Conservation (phyloP, 768 basidiomycete genomes). For the Termitomyces sp. region DNA sequence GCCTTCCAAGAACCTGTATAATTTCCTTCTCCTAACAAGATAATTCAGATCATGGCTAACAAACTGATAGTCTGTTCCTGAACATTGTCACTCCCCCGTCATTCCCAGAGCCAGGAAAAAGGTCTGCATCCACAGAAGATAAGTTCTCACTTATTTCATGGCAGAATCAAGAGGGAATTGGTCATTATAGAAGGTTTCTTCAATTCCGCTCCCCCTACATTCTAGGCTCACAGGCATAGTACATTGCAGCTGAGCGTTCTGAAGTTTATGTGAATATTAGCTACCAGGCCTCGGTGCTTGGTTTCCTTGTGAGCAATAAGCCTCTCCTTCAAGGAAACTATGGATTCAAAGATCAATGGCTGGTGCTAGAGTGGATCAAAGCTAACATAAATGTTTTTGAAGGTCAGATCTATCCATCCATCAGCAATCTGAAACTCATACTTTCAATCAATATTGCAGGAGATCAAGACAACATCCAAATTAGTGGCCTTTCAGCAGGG, state of each 20-base stretch:
- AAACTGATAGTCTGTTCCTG: slow-evolving; percentile 44
- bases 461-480: slow-evolving; percentile 50
- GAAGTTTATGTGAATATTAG: slow-evolving; percentile 77
- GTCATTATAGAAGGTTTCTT: slow-evolving; percentile 44
- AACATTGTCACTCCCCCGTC: slow-evolving; percentile 61
- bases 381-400: slow-evolving; percentile 66
- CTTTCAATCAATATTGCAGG: slow-evolving; percentile 29
- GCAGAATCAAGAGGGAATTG: background rate
- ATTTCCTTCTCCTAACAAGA: slow-evolving; percentile 7
- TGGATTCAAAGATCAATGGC: slow-evolving; percentile 83
- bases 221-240: slow-evolving; percentile 57
- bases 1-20: slow-evolving; percentile 66
- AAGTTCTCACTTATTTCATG: background rate
- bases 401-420: slow-evolving; percentile 28
- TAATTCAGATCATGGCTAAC: background rate
- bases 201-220: slow-evolving; percentile 75
- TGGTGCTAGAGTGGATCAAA: slow-evolving; percentile 66
- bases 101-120: slow-evolving; percentile 35
- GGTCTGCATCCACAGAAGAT: slow-evolving; percentile 78
- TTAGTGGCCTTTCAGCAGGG: slow-evolving; percentile 71
- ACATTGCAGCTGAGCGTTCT: slow-evolving; percentile 52
- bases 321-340: slow-evolving; percentile 66
- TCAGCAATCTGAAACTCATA: background rate
- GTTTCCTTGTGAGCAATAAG: slow-evolving; percentile 63
- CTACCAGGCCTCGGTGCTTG: slow-evolving; percentile 71